A percentile compares a stretch with the other conserved stretches of the same genome.
phyloP scores from a whole-genome alignment of 345 rosid genomes.

The Camelina neglecta region DNA sequence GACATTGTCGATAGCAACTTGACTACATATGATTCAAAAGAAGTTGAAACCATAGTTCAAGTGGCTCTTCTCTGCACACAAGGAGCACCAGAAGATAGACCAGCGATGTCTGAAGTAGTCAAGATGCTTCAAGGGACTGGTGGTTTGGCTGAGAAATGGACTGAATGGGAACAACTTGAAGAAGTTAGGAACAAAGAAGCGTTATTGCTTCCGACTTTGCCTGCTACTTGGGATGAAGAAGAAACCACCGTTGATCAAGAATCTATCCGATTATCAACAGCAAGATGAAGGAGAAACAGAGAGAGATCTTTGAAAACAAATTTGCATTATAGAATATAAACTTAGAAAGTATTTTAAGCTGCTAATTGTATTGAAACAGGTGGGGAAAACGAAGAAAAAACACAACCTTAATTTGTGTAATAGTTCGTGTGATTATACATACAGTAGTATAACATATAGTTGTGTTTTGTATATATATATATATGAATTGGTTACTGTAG shows the following conservation, averaged over 20 bases:
- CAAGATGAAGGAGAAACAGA: constrained; percentile 52
- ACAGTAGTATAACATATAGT: constrained; percentile 1
- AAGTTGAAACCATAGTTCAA: constrained; percentile 74
- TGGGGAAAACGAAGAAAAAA: constrained; percentile 31
- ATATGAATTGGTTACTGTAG: neutral
- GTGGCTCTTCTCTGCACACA: constrained; percentile 88
- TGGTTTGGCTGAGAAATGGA: constrained; percentile 77
- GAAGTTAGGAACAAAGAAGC: constrained; percentile 60
- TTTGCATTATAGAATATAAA: constrained; percentile 25
- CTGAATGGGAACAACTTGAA: constrained; percentile 73
- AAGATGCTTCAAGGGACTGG: constrained; percentile 78
- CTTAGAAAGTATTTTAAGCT: constrained; percentile 23
- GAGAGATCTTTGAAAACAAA: constrained; percentile 17
- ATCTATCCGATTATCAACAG: constrained; percentile 76
- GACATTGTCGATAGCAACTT: constrained; percentile 78
- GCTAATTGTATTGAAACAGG: constrained; percentile 34
- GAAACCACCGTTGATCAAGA: constrained; percentile 71
- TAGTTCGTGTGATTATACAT: constrained; percentile 17
- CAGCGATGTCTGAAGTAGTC: constrained; percentile 75
- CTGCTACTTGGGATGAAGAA: constrained; percentile 72
- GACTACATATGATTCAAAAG: constrained; percentile 53
- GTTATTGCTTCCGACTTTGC: constrained; percentile 55
- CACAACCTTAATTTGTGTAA: constrained; percentile 35
- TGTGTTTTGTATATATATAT: constrained; percentile 25
- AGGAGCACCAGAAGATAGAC: constrained; percentile 78